Percentiles rank a stretch among this genome's conserved stretches.
Evolutionary conservation across 2,329 filamentous ascomycete species (phyloP).

Genomic region (Cryphonectria nitschkei): DNA sequence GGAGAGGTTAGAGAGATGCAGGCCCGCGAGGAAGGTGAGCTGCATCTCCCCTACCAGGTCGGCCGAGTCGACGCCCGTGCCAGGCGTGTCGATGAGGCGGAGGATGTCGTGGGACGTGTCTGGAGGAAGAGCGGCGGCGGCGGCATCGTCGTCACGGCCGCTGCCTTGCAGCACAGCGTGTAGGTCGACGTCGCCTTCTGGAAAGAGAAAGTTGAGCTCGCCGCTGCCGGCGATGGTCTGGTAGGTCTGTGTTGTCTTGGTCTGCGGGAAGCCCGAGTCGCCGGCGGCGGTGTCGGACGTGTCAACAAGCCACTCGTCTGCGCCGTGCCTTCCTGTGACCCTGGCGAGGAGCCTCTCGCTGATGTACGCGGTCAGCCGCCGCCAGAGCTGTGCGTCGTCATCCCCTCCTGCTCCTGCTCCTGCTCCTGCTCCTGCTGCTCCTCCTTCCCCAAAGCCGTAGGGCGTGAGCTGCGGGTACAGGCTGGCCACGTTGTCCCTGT

Average conservation of each 20-base stretch:
- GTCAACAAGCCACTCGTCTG: constrained; percentile 54
- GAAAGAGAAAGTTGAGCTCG: constrained; percentile 54
- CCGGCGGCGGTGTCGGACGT: constrained; percentile 57
- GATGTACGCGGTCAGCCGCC: constrained; percentile 54
- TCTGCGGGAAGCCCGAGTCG: constrained; percentile 44
- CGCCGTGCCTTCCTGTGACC: constrained; percentile 47
- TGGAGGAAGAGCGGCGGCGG: constrained; percentile 35
- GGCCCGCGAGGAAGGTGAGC: constrained; percentile 61
- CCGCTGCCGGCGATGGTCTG: constrained; percentile 37
- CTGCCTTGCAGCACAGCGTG: neutral
- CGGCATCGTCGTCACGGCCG: constrained; percentile 27
- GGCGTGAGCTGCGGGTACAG: constrained; percentile 49
- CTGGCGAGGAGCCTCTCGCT: constrained; percentile 48
- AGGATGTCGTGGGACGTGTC: constrained; percentile 54
- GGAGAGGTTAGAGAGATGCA: constrained; percentile 60
- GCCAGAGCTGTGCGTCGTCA: constrained; percentile 50
- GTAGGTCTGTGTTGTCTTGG: constrained; percentile 35
- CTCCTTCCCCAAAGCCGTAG: constrained; percentile 44
- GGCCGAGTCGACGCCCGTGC: constrained; percentile 37
- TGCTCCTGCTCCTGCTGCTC: constrained; percentile 27
- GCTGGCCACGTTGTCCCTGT: constrained; percentile 45
- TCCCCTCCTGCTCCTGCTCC: constrained; percentile 28
- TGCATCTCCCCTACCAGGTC: constrained; percentile 64
- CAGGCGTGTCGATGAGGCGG: constrained; percentile 41
- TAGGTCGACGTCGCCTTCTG: constrained; percentile 49